phyloP scores from a whole-genome alignment of 2,329 filamentous ascomycete species.

The Hirsutella rhossiliensis region DNA sequence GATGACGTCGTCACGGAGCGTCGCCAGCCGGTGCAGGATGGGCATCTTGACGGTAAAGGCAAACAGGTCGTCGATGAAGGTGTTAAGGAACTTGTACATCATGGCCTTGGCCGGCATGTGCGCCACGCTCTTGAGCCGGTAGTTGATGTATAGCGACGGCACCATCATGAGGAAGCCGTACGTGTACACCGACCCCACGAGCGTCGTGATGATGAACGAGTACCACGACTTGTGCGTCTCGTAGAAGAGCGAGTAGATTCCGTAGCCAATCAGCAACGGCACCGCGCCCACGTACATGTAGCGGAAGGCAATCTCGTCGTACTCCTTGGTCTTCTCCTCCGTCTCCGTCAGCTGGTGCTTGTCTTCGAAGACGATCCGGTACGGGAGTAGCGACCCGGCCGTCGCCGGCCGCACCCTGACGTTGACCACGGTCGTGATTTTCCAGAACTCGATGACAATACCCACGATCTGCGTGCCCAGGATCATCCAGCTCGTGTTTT shows the following conservation, averaged over 20 bases:
- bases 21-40: conserved; percentile 80
- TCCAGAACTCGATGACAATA: conserved; percentile 64
- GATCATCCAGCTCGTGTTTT: conserved; percentile 99
- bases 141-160: conserved; percentile 95
- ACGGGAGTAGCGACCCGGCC: conserved; percentile 63
- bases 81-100: conserved; percentile 98
- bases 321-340: conserved; percentile 96
- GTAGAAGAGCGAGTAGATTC: conserved; percentile 81
- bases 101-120: conserved; percentile 96
- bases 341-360: conserved; percentile 93
- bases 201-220: conserved; percentile 85
- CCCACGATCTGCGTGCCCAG: conserved; percentile 84
- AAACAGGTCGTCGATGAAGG: conserved; percentile 97
- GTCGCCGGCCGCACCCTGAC: conserved; percentile 63
- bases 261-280: conserved; percentile 80
- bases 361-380: conserved; percentile 77
- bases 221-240: conserved; percentile 98
- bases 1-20: conserved; percentile 88
- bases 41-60: conserved; percentile 99
- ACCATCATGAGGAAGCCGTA: conserved; percentile 99
- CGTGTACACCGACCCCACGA: conserved; percentile 92
- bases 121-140: conserved; percentile 85
- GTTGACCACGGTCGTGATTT: conserved; percentile 90
- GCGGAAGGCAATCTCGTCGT: conserved; percentile 93
- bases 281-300: conserved; percentile 92